phyloP scores from a whole-genome alignment of 345 rosid genomes.

The Lepidium didymum region DNA sequence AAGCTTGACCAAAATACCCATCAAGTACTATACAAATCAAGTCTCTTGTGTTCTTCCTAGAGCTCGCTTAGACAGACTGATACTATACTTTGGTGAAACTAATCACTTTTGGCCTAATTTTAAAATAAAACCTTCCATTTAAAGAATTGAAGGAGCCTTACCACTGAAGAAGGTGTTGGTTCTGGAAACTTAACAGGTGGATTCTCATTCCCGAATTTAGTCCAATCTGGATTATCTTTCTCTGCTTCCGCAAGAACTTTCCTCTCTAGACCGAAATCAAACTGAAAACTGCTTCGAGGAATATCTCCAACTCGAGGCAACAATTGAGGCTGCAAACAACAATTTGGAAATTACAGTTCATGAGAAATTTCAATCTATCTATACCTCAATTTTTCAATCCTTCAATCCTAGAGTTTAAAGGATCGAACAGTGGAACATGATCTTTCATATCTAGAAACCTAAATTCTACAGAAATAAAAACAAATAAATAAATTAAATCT shows the following conservation, averaged over 20 bases:
- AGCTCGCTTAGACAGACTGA: neutral
- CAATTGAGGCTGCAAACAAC: constrained; percentile 64
- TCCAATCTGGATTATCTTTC: constrained; percentile 67
- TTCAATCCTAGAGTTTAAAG: neutral
- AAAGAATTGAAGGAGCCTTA: neutral
- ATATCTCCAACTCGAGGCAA: constrained; percentile 51
- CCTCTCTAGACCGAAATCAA: constrained; percentile 67
- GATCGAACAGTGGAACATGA: neutral
- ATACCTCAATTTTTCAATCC: neutral
- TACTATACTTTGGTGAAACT: neutral
- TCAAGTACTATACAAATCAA: neutral
- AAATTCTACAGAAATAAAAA: neutral
- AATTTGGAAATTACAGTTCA: neutral
- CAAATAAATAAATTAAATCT: neutral
- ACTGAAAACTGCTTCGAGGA: constrained; percentile 71
- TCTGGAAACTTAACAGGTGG: constrained; percentile 44
- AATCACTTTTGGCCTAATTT: neutral
- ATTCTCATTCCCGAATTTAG: constrained; percentile 56
- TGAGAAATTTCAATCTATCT: neutral
- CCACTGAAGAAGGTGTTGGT: constrained; percentile 43
- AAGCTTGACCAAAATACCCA: neutral
- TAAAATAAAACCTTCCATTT: neutral
- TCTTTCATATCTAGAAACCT: neutral
- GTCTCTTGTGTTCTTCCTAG: neutral
- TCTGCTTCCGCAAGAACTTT: constrained; percentile 66